These are phyloP conservation scores for Trypanosoma avium DNA, from an alignment of 208 protist genomes.

Conservation along the genomic window DNA sequence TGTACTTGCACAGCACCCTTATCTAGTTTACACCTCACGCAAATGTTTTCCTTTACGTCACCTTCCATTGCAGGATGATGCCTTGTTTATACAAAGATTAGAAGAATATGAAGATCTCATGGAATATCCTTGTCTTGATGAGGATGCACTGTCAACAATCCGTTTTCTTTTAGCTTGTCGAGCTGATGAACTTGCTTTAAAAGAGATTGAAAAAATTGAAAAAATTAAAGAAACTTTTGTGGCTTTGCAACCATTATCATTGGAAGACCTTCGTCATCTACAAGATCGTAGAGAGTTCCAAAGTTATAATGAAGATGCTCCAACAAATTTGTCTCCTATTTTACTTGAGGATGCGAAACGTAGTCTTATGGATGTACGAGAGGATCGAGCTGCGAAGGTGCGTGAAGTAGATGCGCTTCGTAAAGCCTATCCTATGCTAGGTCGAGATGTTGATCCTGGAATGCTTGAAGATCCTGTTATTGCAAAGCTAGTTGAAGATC, in stretches of 20 bases:
- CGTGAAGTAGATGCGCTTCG: conserved; percentile 35
- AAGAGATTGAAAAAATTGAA: conserved; percentile 20
- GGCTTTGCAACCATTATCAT: conserved; percentile 14
- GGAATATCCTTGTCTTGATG: conserved; percentile 3
- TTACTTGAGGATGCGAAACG: conserved; percentile 13
- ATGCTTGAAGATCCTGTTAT: conserved; percentile 56
- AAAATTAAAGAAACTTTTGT: conserved; percentile 11
- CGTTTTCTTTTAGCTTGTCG: conserved; percentile 12
- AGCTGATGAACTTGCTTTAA: conserved; percentile 17
- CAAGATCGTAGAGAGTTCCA: conserved; percentile 16
- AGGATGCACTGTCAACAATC: background rate
- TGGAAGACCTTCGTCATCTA: conserved; percentile 25
- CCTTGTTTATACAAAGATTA: conserved; percentile 23
- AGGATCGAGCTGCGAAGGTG: conserved; percentile 19
- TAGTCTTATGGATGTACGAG: conserved; percentile 8
- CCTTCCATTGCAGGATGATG: conserved; percentile 37
- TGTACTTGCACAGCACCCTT: conserved; percentile 31
- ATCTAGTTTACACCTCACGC: conserved; percentile 43
- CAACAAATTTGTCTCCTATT: background rate
- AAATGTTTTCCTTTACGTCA: conserved; percentile 47
- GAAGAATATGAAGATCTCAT: conserved; percentile 27
- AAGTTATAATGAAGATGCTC: background rate
- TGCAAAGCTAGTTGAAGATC: conserved; percentile 34
- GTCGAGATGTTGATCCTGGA: conserved; percentile 61
- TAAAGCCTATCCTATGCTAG: conserved; percentile 51